A percentile compares a stretch with the other conserved stretches of the same genome.
Evolutionary conservation across 2,329 filamentous ascomycete genomes (phyloP).

Genomic region (Capronia epimyces): DNA sequence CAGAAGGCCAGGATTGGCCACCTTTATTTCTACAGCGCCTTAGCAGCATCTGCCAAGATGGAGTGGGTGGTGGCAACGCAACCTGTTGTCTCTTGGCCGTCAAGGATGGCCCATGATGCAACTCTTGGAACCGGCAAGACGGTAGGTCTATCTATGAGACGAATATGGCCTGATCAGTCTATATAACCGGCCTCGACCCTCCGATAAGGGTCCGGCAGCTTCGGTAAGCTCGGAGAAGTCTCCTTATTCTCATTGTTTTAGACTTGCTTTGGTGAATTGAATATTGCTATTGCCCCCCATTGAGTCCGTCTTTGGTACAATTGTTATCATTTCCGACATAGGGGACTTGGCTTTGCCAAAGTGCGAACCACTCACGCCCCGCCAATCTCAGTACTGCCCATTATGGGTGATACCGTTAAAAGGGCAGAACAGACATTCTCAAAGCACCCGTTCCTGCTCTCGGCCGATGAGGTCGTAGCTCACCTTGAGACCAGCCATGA

Average conservation of each 20-base stretch:
- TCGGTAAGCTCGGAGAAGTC: neutral
- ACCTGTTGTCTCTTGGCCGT: conserved; percentile 10
- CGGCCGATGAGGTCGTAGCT: conserved; percentile 37
- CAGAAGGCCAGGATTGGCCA: neutral
- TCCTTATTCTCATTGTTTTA: neutral
- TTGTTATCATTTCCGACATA: neutral
- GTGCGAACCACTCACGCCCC: neutral
- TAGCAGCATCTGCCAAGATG: neutral
- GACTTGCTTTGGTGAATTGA: too few species aligned
- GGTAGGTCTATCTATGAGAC: neutral
- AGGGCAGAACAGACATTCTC: conserved; percentile 30
- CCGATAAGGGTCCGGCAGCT: neutral
- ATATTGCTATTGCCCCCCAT: too few species aligned
- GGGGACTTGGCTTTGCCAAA: neutral
- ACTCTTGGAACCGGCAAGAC: neutral
- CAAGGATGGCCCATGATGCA: conserved; percentile 1
- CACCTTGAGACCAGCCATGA: conserved; percentile 45
- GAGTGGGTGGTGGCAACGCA: neutral
- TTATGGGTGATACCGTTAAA: conserved; percentile 20
- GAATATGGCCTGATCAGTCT: neutral
- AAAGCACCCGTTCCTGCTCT: conserved; percentile 35
- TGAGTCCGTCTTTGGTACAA: too few species aligned
- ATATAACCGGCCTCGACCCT: conserved; percentile 1
- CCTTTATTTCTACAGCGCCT: neutral
- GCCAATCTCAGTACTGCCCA: conserved; percentile 4